Evolutionary conservation across 2,329 filamentous ascomycete genomes (phyloP).

Genomic region (Trichophyton equinum): DNA sequence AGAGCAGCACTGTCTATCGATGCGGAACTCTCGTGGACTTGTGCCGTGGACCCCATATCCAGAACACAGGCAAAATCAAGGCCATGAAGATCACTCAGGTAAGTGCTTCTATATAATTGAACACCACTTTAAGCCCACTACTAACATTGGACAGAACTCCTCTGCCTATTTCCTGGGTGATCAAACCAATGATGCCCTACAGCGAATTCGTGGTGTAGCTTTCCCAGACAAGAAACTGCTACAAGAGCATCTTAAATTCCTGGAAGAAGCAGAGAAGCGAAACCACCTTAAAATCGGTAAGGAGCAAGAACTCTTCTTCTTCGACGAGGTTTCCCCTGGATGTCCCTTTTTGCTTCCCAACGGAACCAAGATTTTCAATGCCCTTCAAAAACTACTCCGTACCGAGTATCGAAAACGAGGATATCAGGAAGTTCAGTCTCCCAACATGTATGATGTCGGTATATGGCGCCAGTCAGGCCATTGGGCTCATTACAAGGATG

Average conservation of each 20-base stretch:
- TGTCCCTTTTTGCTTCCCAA: slow-evolving; percentile 87
- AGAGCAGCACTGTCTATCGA: slow-evolving; percentile 84
- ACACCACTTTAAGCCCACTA: neutral
- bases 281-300: slow-evolving; percentile 89
- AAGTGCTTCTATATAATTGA: neutral
- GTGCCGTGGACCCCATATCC: slow-evolving; percentile 88
- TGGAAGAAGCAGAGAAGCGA: slow-evolving; percentile 95
- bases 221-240: slow-evolving; percentile 96
- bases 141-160: slow-evolving; percentile 44
- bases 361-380: slow-evolving; percentile 86
- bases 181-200: slow-evolving; percentile 83
- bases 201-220: slow-evolving; percentile 91
- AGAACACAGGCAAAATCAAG: slow-evolving; percentile 86
- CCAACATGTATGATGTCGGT: slow-evolving; percentile 89
- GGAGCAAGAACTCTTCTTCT: slow-evolving; percentile 96
- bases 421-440: slow-evolving; percentile 89
- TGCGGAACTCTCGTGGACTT: slow-evolving; percentile 91
- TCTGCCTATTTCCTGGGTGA: slow-evolving; percentile 90
- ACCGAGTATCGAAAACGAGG: slow-evolving; percentile 85
- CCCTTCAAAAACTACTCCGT: slow-evolving; percentile 66
- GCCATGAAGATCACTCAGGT: slow-evolving; percentile 84
- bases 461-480: slow-evolving; percentile 93
- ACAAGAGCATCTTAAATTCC: slow-evolving; percentile 82
- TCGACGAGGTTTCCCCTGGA: slow-evolving; percentile 84
- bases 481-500: slow-evolving; percentile 86